A percentile compares a stretch with the other conserved stretches of the same genome.
phyloP scores from a whole-genome alignment of 768 basidiomycete genomes.

The Lactarius hengduanensis region DNA sequence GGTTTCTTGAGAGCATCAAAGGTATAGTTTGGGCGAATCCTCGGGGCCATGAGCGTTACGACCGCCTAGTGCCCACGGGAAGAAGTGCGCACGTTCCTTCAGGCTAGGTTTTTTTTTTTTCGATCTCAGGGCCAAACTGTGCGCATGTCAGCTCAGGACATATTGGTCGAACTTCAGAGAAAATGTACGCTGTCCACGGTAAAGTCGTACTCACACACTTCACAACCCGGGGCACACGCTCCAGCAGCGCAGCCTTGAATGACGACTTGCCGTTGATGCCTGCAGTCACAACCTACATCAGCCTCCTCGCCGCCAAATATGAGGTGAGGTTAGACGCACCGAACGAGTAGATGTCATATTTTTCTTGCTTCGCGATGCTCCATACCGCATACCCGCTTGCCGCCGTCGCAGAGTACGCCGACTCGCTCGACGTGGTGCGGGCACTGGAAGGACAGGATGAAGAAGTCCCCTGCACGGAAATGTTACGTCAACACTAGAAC shows the following conservation, averaged over 20 bases:
- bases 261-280: constrained; percentile 46
- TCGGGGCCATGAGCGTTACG: too few relatives aligned
- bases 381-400: constrained; percentile 52
- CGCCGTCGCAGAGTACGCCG: constrained; percentile 53
- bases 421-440: constrained; percentile 49
- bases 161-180: too few relatives aligned
- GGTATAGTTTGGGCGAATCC: too few relatives aligned
- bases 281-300: constrained; percentile 32
- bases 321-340: constrained; percentile 32
- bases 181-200: constrained; percentile 37
- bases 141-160: too few relatives aligned
- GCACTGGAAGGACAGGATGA: constrained; percentile 48
- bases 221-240: constrained; percentile 41
- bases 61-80: too few relatives aligned
- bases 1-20: too few relatives aligned
- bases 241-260: constrained; percentile 47
- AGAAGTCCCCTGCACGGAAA: constrained; percentile 45
- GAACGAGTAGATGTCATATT: constrained; percentile 51
- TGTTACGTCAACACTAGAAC: neutral
- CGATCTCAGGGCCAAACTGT: constrained; percentile 33
- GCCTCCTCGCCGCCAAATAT: neutral
- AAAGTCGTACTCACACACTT: constrained; percentile 44
- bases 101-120: too few relatives aligned
- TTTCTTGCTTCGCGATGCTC: constrained; percentile 45
- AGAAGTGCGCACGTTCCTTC: too few relatives aligned